Base-by-base conservation (phyloP, 148 eudicot species). In the Diospyros lotus region DNA sequence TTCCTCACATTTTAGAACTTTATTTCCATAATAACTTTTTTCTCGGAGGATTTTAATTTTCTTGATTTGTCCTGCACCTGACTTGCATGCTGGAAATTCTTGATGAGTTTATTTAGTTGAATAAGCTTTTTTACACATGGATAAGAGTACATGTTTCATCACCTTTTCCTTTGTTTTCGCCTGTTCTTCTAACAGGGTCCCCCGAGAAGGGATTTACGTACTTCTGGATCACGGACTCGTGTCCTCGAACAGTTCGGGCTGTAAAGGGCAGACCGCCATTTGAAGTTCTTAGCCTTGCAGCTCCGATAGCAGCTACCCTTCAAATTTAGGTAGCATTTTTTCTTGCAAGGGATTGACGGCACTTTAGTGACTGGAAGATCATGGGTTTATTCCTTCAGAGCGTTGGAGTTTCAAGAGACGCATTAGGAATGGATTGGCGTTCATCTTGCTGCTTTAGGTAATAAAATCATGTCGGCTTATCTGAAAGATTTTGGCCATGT, bases 221-320 rank as follows among this genome's bases (percentile, higher is more conserved):
- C 88, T 95, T 95, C 48, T 95, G 99, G 99, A 95, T 95, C 59
- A 95, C 99, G 38, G 99, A 95, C 71, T 95, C 99, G 3, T 95
- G 99, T 71, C 94, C 99, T 6, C 68, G 73, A 75, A 92, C 96
- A 1, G 97, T 93, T 76, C 83, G 84, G 76, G 90, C 88, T 51
- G 97, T 95, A 84, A 87, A 87, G 86, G 76, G 86, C 83, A 88
- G 78, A 78, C 82, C 80, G 17, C 99, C 97, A 11, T 95, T 95
- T 68, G 93, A 95, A 78, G 90, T 95, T 77, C 90, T 95, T 68
- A 95, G 97, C 76, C 91, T 92, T 69, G 90, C 96, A 38, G 89
- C 84, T 65, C 82, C 88, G 15, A 95, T 95, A 76, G 97, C 97
- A 68, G 83, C 92, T 62, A 82, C 94, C 48, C 96, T 94, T 65